A percentile compares a stretch with the other conserved stretches of the same genome.
phyloP scores from a whole-genome alignment of 1,139 yeast species.

The Pichia sp. region DNA sequence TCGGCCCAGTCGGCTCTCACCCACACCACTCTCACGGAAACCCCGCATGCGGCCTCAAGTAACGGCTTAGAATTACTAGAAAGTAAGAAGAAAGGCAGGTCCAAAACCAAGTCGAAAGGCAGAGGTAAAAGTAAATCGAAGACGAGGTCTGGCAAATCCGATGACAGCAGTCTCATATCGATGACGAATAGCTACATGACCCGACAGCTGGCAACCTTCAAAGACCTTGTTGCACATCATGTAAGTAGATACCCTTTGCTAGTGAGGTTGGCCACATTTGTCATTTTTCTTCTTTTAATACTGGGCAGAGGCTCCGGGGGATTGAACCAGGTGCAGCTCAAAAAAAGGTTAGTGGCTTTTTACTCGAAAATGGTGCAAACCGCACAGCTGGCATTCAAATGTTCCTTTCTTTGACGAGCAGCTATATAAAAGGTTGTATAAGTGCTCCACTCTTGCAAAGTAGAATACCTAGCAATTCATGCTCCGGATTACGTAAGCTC shows the following conservation, averaged over 20 bases:
- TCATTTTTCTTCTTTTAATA: neutral
- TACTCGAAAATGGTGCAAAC: neutral
- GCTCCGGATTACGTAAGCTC: too few species aligned
- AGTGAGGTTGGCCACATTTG: neutral
- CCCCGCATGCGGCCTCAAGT: neutral
- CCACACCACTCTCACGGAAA: neutral
- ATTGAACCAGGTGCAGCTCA: neutral
- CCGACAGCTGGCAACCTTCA: neutral
- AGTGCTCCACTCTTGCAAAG: neutral
- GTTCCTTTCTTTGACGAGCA: neutral
- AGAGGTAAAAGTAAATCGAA: neutral
- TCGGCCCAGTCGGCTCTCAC: neutral
- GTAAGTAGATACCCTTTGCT: neutral
- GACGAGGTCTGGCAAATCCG: neutral
- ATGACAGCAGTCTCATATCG: neutral
- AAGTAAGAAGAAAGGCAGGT: neutral
- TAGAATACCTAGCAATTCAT: too few species aligned
- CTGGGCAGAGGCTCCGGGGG: neutral
- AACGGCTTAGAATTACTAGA: neutral
- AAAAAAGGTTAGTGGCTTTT: neutral
- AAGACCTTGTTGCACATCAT: neutral
- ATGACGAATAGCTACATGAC: neutral
- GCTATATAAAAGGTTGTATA: neutral
- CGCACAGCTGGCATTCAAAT: constrained; percentile 1
- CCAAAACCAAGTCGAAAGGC: neutral